Base-by-base conservation (phyloP, 2,329 filamentous ascomycete genomes). In the Sordariomycetes sp. region DNA sequence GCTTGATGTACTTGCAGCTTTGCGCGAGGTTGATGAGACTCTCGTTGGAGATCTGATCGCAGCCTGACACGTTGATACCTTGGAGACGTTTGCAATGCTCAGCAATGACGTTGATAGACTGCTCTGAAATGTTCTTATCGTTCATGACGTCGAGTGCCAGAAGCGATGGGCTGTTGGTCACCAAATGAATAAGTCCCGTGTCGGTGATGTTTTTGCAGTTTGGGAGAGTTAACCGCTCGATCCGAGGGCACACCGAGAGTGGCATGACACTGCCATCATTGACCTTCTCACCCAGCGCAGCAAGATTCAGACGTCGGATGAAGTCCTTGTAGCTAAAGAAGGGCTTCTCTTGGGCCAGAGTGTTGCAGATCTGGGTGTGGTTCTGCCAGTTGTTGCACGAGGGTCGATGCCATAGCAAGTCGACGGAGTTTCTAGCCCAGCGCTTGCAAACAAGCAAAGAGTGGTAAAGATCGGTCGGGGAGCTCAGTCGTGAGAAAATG, bases 381-480 rank as follows among this genome's bases (percentile, higher is more conserved):
- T 87, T 87, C 10, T 70, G 61, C 83, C 86, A 95, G 47, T 79
- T 86, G 49, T 82, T 87, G 63, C 92, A 96, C 19, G 86, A 79
- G 2, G 92, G 92, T 25, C 92, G 75, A 57, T 95, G 88, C 92
- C 92, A 98, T 16, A 98, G 70, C 44, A 94, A 72, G 42, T 92
- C 90, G 45, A 96, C 92, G 33, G 84, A 82, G 53, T 95, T 95
- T 42, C 82, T 72, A 19, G 92, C 84, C 92, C 92, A 98, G 42
- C 82, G 77, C 58, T 87, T 88, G 51, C 82, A 95, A n/a, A 94
- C 88, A 43, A 92, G 68, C 84, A 96, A 88, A 59, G 85, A 93
- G 58, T 79, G 81, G 45, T 86, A 73, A 46, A 95, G 72, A 51
- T 98, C 90, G 29, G 68, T 64, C 3, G 87, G 73, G 10, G 73